Percentiles rank a stretch among this genome's conserved stretches.
These are phyloP conservation scores for Mucuna pruriens DNA, from an alignment of 306 rosid species.

Conservation along the genomic window DNA sequence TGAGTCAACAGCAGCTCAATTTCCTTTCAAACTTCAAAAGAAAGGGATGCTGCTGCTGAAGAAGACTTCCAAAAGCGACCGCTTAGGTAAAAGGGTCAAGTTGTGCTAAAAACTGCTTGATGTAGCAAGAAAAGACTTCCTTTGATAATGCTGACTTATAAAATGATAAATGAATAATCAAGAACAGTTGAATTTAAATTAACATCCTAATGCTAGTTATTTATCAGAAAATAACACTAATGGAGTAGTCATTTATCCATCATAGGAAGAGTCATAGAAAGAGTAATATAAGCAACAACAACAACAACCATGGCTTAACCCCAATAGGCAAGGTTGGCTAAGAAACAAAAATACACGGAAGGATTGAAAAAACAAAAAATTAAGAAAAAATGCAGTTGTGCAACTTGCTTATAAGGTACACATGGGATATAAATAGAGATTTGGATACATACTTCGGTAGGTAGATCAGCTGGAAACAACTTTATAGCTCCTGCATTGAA, in stretches of 20 bases:
- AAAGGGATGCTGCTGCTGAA: not conserved
- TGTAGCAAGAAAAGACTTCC: not conserved
- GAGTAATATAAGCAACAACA: not conserved
- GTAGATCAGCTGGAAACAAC: constrained; percentile 60
- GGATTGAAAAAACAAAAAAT: not conserved
- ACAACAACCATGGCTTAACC: not conserved
- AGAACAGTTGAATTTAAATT: not conserved
- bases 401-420: not conserved
- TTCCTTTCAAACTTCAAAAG: not conserved
- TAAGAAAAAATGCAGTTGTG: not conserved
- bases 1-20: not conserved
- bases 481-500: constrained; percentile 69
- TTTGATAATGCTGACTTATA: not conserved
- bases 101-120: not conserved
- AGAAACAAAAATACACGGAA: too few relatives aligned
- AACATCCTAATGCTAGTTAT: not conserved
- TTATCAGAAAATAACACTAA: not conserved
- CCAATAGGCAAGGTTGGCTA: too few relatives aligned
- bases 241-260: not conserved
- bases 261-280: not conserved
- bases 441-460: constrained; percentile 56
- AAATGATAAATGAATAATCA: not conserved
- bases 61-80: not conserved
- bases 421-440: not conserved
- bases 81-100: not conserved